These are phyloP conservation scores for Lyophyllum semitale DNA, from an alignment of 768 basidiomycete species.

Conservation along the genomic window DNA sequence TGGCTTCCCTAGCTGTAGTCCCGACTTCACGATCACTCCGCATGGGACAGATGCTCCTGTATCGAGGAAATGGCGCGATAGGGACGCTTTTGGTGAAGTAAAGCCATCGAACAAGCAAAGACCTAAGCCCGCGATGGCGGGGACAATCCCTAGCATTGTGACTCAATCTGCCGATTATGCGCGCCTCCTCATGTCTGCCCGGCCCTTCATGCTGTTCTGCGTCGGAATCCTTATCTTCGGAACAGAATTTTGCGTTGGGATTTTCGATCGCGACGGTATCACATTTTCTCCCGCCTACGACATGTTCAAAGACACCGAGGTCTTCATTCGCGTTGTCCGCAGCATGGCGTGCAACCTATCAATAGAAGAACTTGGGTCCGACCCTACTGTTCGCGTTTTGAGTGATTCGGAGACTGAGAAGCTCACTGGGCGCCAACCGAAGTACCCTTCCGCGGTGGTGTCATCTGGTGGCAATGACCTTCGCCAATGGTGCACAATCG, in stretches of 20 bases:
- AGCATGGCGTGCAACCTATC: constrained; percentile 18
- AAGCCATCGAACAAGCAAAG: constrained; percentile 16
- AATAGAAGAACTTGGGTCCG: constrained; percentile 15
- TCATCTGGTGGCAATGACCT: constrained; percentile 7
- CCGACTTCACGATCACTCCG: constrained; percentile 9
- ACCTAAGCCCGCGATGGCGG: constrained; percentile 8
- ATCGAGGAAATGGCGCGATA: constrained; percentile 10
- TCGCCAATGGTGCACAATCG: constrained; percentile 17
- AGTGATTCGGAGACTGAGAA: neutral
- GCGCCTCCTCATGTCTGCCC: constrained; percentile 25
- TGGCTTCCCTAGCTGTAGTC: constrained; percentile 15
- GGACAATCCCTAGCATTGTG: constrained; percentile 11
- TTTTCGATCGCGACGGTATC: constrained; percentile 31
- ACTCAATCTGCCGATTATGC: constrained; percentile 26
- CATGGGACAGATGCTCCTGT: neutral
- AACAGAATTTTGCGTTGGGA: constrained; percentile 26
- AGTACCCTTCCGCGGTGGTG: constrained; percentile 4
- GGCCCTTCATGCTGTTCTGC: constrained; percentile 30
- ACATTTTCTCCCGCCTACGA: constrained; percentile 23
- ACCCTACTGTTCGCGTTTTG: constrained; percentile 16
- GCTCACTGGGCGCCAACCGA: neutral
- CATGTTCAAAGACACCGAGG: constrained; percentile 20
- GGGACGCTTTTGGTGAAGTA: constrained; percentile 13
- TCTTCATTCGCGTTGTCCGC: constrained; percentile 27
- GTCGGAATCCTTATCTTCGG: constrained; percentile 30